These are phyloP conservation scores for Cladophialophora immunda DNA, from an alignment of 2,329 filamentous ascomycete species.

Conservation along the genomic window DNA sequence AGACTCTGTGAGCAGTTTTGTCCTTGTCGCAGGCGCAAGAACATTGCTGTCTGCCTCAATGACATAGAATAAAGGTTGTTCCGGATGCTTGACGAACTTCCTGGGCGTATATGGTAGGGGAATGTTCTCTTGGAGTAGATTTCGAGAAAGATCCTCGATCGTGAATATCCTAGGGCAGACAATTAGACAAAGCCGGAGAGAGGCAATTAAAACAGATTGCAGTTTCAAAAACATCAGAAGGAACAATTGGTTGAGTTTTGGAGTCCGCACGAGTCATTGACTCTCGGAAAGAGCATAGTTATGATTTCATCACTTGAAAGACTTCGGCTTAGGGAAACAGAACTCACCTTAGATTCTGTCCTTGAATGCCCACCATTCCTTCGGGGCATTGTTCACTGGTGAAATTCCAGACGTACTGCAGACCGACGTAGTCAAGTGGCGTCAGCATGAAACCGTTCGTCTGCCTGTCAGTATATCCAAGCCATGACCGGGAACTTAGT, in stretches of 20 bases:
- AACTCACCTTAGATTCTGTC: conserved; percentile 79
- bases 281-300: conserved; percentile 53
- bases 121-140: conserved; percentile 85
- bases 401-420: conserved; percentile 97
- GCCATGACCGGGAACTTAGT: conserved; percentile 92
- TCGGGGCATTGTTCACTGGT: conserved; percentile 93
- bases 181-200: conserved; percentile 19
- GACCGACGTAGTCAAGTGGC: conserved; percentile 83
- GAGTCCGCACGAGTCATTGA: conserved; percentile 55
- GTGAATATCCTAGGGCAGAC: conserved; percentile 77
- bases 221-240: conserved; percentile 73
- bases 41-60: conserved; percentile 95
- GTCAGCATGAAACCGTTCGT: conserved; percentile 91
- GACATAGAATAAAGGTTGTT: conserved; percentile 89
- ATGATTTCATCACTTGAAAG: conserved; percentile 68
- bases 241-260: conserved; percentile 84
- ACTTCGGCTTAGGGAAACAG: conserved; percentile 40
- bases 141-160: conserved; percentile 84
- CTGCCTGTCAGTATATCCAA: conserved; percentile 89
- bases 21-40: conserved; percentile 78
- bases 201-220: not conserved
- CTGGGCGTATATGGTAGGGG: conserved; percentile 90
- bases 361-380: conserved; percentile 93
- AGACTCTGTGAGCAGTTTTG: conserved; percentile 77
- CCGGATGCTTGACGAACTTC: conserved; percentile 85